Conservation (phyloP, 768 basidiomycete genomes). For the Amanita jacksonii region DNA sequence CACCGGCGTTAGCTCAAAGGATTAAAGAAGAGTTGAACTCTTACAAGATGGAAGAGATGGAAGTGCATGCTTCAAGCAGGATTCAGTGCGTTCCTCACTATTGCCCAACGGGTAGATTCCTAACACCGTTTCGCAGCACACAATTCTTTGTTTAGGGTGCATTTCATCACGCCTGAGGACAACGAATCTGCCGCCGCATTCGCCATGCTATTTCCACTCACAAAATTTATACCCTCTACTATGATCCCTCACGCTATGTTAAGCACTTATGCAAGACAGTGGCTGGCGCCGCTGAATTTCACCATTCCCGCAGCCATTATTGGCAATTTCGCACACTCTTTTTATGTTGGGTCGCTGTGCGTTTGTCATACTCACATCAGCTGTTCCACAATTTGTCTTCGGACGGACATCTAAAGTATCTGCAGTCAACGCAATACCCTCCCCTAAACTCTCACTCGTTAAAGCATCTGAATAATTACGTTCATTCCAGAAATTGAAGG, state of each 20-base stretch:
- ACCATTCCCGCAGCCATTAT: constrained; percentile 1
- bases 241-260: constrained; percentile 2
- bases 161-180: constrained; percentile 1
- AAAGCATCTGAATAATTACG: constrained; percentile 7
- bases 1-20: constrained; percentile 87
- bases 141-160: constrained; percentile 74
- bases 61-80: constrained; percentile 89
- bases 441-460: constrained; percentile 1
- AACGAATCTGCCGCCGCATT: constrained; percentile 9
- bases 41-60: constrained; percentile 99
- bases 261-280: constrained; percentile 6
- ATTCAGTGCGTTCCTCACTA: constrained; percentile 83
- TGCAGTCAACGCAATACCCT: constrained; percentile 9
- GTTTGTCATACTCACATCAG: constrained; percentile 12
- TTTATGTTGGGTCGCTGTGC: neutral
- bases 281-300: constrained; percentile 6
- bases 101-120: no score
- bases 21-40: constrained; percentile 99
- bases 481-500: neutral
- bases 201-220: constrained; percentile 21
- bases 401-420: constrained; percentile 25
- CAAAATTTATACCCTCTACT: constrained; percentile 13
- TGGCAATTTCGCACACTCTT: constrained; percentile 6
- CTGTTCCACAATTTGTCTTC: constrained; percentile 19
- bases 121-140: constrained; percentile 41